Conservation (phyloP, 2,329 filamentous ascomycete genomes). For the Leptographium galeiforme region DNA sequence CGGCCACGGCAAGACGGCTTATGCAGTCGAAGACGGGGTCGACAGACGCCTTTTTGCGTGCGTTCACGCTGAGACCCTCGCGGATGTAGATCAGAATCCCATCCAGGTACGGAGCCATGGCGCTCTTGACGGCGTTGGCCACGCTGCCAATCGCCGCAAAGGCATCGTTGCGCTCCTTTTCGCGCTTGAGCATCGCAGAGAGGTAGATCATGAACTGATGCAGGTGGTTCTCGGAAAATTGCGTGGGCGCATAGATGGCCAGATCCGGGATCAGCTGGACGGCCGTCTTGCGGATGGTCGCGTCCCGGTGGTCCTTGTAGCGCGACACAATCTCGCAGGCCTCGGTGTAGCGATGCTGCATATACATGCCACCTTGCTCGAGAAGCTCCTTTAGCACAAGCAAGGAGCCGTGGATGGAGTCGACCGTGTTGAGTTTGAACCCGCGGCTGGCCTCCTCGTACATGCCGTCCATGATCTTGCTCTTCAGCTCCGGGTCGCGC, state of each 20-base stretch:
- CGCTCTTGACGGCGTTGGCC: constrained; percentile 88
- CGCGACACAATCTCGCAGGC: constrained; percentile 86
- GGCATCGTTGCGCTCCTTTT: constrained; percentile 85
- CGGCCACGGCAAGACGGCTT: constrained; percentile 87
- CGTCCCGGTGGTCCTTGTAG: constrained; percentile 85
- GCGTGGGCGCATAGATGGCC: constrained; percentile 79
- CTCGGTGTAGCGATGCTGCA: constrained; percentile 88
- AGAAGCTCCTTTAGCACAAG: constrained; percentile 86
- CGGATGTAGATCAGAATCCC: constrained; percentile 87
- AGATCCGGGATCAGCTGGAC: constrained; percentile 85
- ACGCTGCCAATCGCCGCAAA: constrained; percentile 95
- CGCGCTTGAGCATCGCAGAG: constrained; percentile 83
- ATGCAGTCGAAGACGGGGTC: constrained; percentile 94
- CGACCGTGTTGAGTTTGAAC: constrained; percentile 66
- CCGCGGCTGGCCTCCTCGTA: constrained; percentile 74
- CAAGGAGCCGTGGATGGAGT: constrained; percentile 86
- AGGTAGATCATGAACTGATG: constrained; percentile 97
- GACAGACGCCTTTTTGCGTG: constrained; percentile 48
- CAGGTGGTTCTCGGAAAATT: constrained; percentile 77
- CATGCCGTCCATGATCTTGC: constrained; percentile 80
- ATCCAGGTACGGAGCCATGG: constrained; percentile 89
- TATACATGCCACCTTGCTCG: constrained; percentile 95
- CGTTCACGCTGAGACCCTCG: constrained; percentile 75
- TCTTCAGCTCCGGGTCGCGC: constrained; percentile 76
- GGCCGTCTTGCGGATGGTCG: constrained; percentile 76